Conservation (phyloP, 225 moss, liverwort and hornwort genomes). For the Sphagnum contortum region DNA sequence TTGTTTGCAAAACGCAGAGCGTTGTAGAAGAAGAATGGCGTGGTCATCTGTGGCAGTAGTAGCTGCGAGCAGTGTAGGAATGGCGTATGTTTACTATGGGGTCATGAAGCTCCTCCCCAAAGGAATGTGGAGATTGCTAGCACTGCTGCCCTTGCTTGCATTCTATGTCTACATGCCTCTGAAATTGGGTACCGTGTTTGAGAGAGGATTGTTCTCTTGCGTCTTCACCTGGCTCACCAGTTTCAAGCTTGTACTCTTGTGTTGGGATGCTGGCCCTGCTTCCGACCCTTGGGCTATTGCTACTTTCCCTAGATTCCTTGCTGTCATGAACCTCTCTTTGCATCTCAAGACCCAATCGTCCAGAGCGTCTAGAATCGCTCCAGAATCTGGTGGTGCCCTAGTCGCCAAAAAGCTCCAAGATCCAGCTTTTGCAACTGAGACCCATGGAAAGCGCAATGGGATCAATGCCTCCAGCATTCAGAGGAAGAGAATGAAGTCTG, state of each 20-base stretch:
- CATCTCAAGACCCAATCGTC: slow-evolving; percentile 30
- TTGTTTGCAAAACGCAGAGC: too few species aligned
- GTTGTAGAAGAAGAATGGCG: slow-evolving; percentile 7
- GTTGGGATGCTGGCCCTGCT: slow-evolving; percentile 61
- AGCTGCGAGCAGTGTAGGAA: slow-evolving; percentile 24
- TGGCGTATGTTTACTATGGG: slow-evolving; percentile 49
- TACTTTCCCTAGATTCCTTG: slow-evolving; percentile 58
- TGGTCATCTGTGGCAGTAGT: slow-evolving; percentile 16
- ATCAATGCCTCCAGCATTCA: neutral
- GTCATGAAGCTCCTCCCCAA: slow-evolving; percentile 33
- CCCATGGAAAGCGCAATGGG: neutral
- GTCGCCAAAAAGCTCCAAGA: too few species aligned
- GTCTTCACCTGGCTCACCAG: slow-evolving; percentile 61
- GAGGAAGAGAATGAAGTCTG: neutral
- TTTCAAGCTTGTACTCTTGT: slow-evolving; percentile 58
- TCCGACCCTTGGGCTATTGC: slow-evolving; percentile 58
- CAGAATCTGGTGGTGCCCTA: neutral
- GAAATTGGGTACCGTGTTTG: slow-evolving; percentile 16
- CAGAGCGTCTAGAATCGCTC: neutral
- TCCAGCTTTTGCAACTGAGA: too few species aligned
- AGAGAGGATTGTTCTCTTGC: slow-evolving; percentile 29
- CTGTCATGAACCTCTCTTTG: slow-evolving; percentile 56
- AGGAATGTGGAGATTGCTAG: slow-evolving; percentile 40
- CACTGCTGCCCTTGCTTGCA: slow-evolving; percentile 46
- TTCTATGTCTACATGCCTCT: slow-evolving; percentile 32